Percentiles rank a stretch among this genome's conserved stretches.
Conservation (phyloP, 2,329 filamentous ascomycete species). For the Amesomyces nigricolor region DNA sequence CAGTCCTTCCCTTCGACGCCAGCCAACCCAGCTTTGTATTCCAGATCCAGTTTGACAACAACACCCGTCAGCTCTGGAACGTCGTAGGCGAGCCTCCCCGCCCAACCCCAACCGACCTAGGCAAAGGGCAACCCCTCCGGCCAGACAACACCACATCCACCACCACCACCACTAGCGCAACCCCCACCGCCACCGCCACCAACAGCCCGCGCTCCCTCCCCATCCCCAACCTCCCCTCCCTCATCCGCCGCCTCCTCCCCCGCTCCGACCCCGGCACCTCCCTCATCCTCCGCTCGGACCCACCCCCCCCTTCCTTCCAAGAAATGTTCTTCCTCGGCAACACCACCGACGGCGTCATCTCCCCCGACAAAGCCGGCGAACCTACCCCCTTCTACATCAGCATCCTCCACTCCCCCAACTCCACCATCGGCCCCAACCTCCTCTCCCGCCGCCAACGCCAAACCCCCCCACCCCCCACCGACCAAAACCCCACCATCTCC, state of each 20-base stretch:
- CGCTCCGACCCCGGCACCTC: constrained; percentile 13
- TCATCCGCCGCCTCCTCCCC: constrained; percentile 8
- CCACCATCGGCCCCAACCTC: constrained; percentile 19
- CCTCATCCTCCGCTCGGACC: constrained; percentile 44
- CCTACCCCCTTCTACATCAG: constrained; percentile 85
- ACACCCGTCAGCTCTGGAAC: constrained; percentile 47
- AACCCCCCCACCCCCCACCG: neutral
- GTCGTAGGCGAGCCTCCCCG: constrained; percentile 35
- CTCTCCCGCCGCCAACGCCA: constrained; percentile 14
- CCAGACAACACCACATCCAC: neutral
- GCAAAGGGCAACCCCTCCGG: neutral
- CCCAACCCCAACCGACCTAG: constrained; percentile 24
- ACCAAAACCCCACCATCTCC: constrained; percentile 3
- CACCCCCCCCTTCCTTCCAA: constrained; percentile 52
- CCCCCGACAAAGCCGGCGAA: constrained; percentile 69
- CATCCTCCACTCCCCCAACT: constrained; percentile 49
- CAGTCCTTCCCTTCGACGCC: constrained; percentile 56
- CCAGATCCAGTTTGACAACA: constrained; percentile 68
- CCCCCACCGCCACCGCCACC: neutral
- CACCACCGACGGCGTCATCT: constrained; percentile 69
- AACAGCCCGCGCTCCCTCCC: constrained; percentile 6
- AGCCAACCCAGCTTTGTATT: constrained; percentile 75
- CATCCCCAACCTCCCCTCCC: constrained; percentile 14
- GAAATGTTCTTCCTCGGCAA: constrained; percentile 81
- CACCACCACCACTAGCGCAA: neutral